Evolutionary conservation across 805 yeast species (phyloP).

Genomic region (Lachancea sp.): DNA sequence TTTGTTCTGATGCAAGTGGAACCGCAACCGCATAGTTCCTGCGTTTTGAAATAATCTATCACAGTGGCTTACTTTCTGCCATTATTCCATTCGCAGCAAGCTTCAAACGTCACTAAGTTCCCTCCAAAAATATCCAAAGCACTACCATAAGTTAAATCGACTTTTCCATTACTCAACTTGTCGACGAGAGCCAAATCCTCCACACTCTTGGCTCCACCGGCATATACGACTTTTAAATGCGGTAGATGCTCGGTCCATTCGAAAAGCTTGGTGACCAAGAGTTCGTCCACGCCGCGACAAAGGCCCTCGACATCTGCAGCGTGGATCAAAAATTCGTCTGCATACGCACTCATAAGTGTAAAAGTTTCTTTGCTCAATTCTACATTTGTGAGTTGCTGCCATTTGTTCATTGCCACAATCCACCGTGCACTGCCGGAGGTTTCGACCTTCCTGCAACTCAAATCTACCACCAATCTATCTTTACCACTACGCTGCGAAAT

Average conservation of each 20-base stretch:
- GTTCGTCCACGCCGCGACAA: constrained; percentile 85
- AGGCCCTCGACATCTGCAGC: constrained; percentile 99
- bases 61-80: too few relatives aligned
- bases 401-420: constrained; percentile 96
- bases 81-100: constrained; percentile 77
- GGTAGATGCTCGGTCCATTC: constrained; percentile 52
- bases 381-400: constrained; percentile 84
- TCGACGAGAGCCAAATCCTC: constrained; percentile 64
- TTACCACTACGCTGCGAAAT: constrained; percentile 57
- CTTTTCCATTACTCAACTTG: constrained; percentile 66
- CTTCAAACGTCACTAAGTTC: constrained; percentile 61
- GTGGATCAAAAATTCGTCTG: constrained; percentile 85
- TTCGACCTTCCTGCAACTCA: constrained; percentile 62
- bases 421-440: constrained; percentile 40
- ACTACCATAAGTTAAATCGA: constrained; percentile 90
- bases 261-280: constrained; percentile 62
- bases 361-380: constrained; percentile 51
- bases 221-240: constrained; percentile 74
- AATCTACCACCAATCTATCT: constrained; percentile 69
- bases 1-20: too few relatives aligned
- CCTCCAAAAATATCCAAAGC: constrained; percentile 96
- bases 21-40: too few relatives aligned
- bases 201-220: constrained; percentile 88
- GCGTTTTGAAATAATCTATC: too few relatives aligned
- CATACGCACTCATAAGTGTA: constrained; percentile 48